phyloP scores from a whole-genome alignment of 208 protist species.

The Giardia duodenalis region DNA sequence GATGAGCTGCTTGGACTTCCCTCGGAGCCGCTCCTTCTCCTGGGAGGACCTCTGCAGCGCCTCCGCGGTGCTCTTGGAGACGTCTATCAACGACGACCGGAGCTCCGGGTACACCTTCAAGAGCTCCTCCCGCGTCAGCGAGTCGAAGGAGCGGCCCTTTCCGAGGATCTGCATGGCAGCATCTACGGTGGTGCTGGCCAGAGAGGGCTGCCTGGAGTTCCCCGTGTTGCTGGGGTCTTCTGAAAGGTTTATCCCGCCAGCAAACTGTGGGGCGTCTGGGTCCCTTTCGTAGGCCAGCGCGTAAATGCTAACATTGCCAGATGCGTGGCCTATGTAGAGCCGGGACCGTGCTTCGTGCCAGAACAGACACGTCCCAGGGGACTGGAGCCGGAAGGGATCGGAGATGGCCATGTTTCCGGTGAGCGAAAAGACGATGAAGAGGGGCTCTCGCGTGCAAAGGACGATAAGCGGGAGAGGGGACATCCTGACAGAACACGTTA shows the following conservation, averaged over 20 bases:
- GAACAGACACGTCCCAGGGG: neutral
- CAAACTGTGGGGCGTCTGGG: neutral
- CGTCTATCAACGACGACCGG: neutral
- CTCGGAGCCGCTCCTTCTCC: neutral
- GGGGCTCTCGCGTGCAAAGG: neutral
- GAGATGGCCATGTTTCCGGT: neutral
- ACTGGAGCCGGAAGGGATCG: neutral
- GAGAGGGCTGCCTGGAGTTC: neutral
- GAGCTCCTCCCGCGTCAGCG: neutral
- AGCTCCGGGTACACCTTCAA: constrained; percentile 18
- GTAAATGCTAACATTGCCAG: neutral
- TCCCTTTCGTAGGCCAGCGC: neutral
- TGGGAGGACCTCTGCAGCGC: neutral
- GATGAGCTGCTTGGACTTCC: neutral
- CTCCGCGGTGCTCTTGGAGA: neutral
- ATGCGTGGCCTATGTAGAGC: constrained; percentile 20
- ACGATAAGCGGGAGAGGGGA: constrained; percentile 17
- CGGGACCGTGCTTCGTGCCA: neutral
- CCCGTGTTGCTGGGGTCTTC: neutral
- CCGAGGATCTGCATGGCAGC: neutral
- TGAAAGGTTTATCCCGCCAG: neutral
- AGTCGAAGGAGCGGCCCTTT: neutral
- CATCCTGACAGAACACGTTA: neutral
- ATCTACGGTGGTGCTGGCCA: neutral
- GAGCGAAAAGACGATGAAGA: neutral